Percentiles rank a stretch among this genome's conserved stretches.
These are phyloP conservation scores for Phaseolus lunatus DNA, from an alignment of 306 rosid species.

Conservation along the genomic window DNA sequence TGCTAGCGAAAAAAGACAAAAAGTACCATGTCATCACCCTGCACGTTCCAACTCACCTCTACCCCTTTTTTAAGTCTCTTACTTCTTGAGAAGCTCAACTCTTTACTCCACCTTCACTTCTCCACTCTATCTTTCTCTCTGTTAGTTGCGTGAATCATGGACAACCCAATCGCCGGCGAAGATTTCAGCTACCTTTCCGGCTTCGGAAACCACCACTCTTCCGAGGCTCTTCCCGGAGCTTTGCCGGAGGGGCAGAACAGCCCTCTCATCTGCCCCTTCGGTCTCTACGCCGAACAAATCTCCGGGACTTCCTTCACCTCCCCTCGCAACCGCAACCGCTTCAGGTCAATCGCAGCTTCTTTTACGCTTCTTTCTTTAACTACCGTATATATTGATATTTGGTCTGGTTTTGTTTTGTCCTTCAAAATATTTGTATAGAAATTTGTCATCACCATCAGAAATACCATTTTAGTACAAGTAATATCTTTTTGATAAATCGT, in stretches of 20 bases:
- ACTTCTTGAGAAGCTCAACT: not conserved
- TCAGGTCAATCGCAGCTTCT: conserved; percentile 47
- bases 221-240: conserved; percentile 86
- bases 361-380: not conserved
- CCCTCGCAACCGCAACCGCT: conserved; percentile 79
- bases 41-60: not conserved
- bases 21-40: not conserved
- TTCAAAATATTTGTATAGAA: not conserved
- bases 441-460: not conserved
- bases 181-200: conserved; percentile 69
- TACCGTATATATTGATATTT: no score
- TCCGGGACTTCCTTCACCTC: conserved; percentile 96
- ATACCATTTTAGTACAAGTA: no score
- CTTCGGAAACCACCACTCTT: conserved; percentile 78
- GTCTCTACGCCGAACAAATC: conserved; percentile 92
- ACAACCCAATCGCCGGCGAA: conserved; percentile 7
- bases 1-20: no score
- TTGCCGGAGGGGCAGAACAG: conserved; percentile 80
- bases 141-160: conserved; percentile 11
- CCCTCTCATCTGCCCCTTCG: conserved; percentile 86
- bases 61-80: not conserved
- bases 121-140: not conserved
- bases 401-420: not conserved
- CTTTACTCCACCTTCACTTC: not conserved
- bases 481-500: no score